Evolutionary conservation across 179 eudicot species (phyloP).

Genomic region (Corrigiola litoralis): DNA sequence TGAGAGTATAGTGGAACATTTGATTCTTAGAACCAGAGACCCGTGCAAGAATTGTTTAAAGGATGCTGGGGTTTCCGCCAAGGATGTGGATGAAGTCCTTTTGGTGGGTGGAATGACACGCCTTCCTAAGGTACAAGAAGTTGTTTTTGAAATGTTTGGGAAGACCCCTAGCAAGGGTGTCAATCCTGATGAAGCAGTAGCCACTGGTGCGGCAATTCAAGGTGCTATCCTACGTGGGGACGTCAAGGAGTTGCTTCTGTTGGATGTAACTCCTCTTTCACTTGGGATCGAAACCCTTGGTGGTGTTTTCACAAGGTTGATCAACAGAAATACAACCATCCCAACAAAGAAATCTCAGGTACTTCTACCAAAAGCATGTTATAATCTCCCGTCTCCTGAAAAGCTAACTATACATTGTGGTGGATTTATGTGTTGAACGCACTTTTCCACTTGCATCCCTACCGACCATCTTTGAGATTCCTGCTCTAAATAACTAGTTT

Average conservation of each 20-base stretch:
- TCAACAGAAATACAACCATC: conserved; percentile 43
- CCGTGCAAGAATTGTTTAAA: conserved; percentile 51
- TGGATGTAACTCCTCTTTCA: conserved; percentile 62
- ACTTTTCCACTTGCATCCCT: background rate
- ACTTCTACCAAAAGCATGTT: background rate
- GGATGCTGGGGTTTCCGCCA: conserved; percentile 35
- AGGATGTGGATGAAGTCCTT: conserved; percentile 46
- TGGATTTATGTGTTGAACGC: too few relatives aligned
- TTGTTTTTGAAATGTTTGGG: conserved; percentile 45
- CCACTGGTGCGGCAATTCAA: conserved; percentile 56
- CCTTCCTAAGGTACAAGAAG: conserved; percentile 41
- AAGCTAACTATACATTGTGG: too few relatives aligned
- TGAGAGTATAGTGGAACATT: conserved; percentile 37
- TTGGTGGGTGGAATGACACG: conserved; percentile 55
- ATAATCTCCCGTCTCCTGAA: too few relatives aligned
- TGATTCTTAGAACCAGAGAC: conserved; percentile 42
- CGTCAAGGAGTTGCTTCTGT: conserved; percentile 40
- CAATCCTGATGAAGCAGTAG: conserved; percentile 58
- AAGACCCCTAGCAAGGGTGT: conserved; percentile 51
- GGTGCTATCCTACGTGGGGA: conserved; percentile 54
- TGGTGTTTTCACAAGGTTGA: conserved; percentile 43
- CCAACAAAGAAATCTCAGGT: conserved; percentile 92
- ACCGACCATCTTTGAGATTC: too few relatives aligned
- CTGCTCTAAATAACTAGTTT: too few relatives aligned
- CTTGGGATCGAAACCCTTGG: conserved; percentile 51